These are phyloP conservation scores for Physaria fendleri DNA, from an alignment of 345 rosid species.

Conservation along the genomic window DNA sequence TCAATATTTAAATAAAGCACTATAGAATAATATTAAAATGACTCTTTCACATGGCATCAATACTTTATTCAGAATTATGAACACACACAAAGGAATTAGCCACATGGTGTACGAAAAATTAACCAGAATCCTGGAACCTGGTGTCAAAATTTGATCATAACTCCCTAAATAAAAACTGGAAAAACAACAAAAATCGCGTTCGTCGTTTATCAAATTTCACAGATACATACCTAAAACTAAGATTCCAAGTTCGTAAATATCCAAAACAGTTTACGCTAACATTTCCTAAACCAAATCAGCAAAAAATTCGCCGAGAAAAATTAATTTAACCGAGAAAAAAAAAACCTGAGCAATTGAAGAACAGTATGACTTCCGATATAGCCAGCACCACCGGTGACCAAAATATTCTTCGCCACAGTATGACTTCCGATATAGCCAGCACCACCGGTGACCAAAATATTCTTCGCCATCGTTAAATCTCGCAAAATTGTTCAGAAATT, in stretches of 20 bases:
- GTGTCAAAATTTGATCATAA: neutral
- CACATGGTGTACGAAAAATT: conserved; percentile 11
- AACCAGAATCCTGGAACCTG: conserved; percentile 7
- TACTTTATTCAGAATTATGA: conserved; percentile 6
- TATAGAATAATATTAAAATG: conserved; percentile 1
- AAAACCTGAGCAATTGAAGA: conserved; percentile 71
- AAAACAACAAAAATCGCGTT: neutral
- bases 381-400: conserved; percentile 96
- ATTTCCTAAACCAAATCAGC: conserved; percentile 7
- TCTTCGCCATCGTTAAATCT: neutral
- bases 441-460: neutral
- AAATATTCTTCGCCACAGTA: conserved; percentile 42
- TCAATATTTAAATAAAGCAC: neutral
- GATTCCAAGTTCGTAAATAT: neutral
- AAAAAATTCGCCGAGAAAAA: neutral
- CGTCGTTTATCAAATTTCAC: neutral
- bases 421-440: no score
- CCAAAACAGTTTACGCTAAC: conserved; percentile 2
- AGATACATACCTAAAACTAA: neutral
- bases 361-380: conserved; percentile 95
- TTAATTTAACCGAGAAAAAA: no score
- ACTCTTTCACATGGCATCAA: conserved; percentile 20
- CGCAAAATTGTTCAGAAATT: neutral
- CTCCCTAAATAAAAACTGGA: no score
- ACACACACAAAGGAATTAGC: neutral